A percentile compares a stretch with the other conserved stretches of the same genome.
These are phyloP conservation scores for Phialophora expanda DNA, from an alignment of 2,329 filamentous ascomycete species.

Conservation along the genomic window DNA sequence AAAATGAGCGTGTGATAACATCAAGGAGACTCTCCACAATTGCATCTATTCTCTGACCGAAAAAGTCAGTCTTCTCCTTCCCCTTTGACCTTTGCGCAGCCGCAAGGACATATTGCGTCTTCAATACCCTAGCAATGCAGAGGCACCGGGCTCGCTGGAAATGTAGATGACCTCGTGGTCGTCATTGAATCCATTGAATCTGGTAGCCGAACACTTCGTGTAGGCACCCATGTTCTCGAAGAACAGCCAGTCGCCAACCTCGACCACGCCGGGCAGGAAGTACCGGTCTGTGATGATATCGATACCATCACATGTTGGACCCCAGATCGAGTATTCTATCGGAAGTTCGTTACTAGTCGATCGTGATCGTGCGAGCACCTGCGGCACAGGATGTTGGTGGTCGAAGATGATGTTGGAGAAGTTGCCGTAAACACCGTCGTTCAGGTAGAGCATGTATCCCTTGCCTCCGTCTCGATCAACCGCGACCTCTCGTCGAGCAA, in stretches of 20 bases:
- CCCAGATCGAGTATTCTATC: slow-evolving; percentile 95
- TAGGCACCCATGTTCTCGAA: slow-evolving; percentile 99
- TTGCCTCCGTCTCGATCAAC: slow-evolving; percentile 67
- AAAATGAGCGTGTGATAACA: slow-evolving; percentile 4
- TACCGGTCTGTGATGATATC: slow-evolving; percentile 88
- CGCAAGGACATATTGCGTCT: not conserved
- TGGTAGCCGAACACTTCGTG: slow-evolving; percentile 95
- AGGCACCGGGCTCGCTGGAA: slow-evolving; percentile 87
- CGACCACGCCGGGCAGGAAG: slow-evolving; percentile 74
- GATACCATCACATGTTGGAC: slow-evolving; percentile 96
- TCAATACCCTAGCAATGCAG: slow-evolving; percentile 67
- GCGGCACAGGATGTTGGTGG: slow-evolving; percentile 79
- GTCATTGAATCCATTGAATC: slow-evolving; percentile 97
- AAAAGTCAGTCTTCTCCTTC: not conserved
- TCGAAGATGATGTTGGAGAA: slow-evolving; percentile 37
- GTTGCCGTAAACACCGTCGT: slow-evolving; percentile 91
- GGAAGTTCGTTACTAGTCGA: slow-evolving; percentile 54
- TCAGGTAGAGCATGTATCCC: slow-evolving; percentile 96
- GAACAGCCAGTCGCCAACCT: slow-evolving; percentile 97
- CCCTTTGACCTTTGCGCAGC: not conserved
- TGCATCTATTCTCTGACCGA: not conserved
- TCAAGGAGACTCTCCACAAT: not conserved
- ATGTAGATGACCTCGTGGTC: slow-evolving; percentile 92
- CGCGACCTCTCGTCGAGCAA: slow-evolving; percentile 86
- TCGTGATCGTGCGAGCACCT: slow-evolving; percentile 64